Evolutionary conservation across 2,329 filamentous ascomycete genomes (phyloP), one percentile per base, ranked within the genome.

Genomic region (Drechslerella dactyloides): DNA sequence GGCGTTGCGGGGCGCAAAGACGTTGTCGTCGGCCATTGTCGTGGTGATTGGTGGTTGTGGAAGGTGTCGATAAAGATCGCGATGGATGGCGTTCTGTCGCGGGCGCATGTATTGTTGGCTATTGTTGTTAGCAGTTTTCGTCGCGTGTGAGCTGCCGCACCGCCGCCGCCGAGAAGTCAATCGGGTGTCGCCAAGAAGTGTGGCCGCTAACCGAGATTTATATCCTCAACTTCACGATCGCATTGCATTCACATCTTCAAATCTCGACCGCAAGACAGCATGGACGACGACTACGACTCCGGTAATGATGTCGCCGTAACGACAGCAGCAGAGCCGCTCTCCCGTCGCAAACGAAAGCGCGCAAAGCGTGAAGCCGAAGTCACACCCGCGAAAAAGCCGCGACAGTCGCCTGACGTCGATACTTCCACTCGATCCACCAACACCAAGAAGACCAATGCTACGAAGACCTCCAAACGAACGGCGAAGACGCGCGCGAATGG

Each of bases 271-370:
- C 61, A 65, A 17, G 10, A 37, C 30, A 51, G 51, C 8, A 73
- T 73, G 68, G 66, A 73, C 40, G 68, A 73, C 68, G 68, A 73
- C 56, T 73, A 73, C 61, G 61, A 73, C n/a, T 73, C 68, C 55
- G 68, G 55, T 50, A 60, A 73, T 19, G 68, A 73, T 51, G 65
- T 66, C 44, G 51, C 66, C 68, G 61, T 56, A 44, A 42, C 55
- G 1, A 10, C 61, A 7, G 56, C 33, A n/a, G 48, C 57, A 4
- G 60, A 61, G 54, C 50, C 61, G 21, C 51, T 65, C 44, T 66
- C 60, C 51, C 68, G 68, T 1, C 68, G 68, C 6, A 73, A 73
- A 42, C 55, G 68, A 37, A 73, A 73, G 56, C 60, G 55, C 17
- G 66, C 66, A 27, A 63, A 64, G 15, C 53, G 54, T 44, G 66